Evolutionary conservation across 2,329 filamentous ascomycete species (phyloP).

Genomic region (Colletotrichum lini): DNA sequence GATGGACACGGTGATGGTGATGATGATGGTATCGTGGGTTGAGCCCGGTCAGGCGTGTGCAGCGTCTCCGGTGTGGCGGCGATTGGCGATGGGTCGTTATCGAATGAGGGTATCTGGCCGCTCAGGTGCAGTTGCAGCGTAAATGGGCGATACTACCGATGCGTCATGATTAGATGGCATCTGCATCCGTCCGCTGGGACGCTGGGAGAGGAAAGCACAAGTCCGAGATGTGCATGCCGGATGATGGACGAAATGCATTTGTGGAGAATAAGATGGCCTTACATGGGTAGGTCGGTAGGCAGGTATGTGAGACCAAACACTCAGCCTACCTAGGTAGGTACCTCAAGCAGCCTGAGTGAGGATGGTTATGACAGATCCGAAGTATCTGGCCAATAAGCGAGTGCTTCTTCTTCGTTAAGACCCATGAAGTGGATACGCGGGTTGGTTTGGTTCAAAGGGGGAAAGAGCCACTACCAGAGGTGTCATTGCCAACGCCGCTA

Average conservation of each 20-base stretch:
- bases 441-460: conserved; percentile 22
- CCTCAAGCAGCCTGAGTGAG: background rate
- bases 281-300: background rate
- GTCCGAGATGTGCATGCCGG: conserved; percentile 31
- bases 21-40: conserved; percentile 15
- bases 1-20: background rate
- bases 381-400: background rate
- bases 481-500: background rate
- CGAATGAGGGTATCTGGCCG: conserved; percentile 10
- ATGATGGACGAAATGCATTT: background rate
- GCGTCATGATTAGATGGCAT: conserved; percentile 41
- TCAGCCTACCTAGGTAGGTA: background rate
- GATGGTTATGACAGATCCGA: too few relatives aligned
- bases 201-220: conserved; percentile 13
- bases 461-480: conserved; percentile 18
- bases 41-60: conserved; percentile 8
- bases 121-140: background rate
- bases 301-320: background rate
- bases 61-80: conserved; percentile 12
- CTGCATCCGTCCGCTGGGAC: conserved; percentile 30
- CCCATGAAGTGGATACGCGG: conserved; percentile 24
- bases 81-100: conserved; percentile 17
- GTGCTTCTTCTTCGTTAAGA: background rate
- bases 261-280: background rate
- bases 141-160: conserved; percentile 7